Base-by-base conservation (phyloP, 2,329 filamentous ascomycete genomes). In the Achaetomium macrosporum region DNA sequence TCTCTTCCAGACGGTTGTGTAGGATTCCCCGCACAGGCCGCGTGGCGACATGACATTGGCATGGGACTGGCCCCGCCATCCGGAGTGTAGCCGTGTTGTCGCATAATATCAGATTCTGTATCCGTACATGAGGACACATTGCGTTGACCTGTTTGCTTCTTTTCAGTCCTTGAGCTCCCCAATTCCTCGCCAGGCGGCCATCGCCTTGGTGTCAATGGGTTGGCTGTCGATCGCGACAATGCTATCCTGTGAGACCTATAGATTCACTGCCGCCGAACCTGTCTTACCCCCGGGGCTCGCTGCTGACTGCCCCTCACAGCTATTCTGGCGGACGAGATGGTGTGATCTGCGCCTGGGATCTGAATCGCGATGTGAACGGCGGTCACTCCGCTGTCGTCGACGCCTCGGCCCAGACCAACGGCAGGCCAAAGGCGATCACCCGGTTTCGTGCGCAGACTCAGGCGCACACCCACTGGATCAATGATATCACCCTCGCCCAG, bases 281-380 rank as follows among this genome's bases (percentile, higher is more conserved):
- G 5, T 25, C 29, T 15, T 31, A 25, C 12, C 16, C n/a, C 2
- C 15, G 10, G 10, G 15, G 1, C 30, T 13, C 8, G 2, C 55
- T 63, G 51, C 66, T 63, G 53, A 62, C 63, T 46, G 42, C 16
- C 40, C 7, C 35, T 8, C 15, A 9, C 57, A 96, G 91, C 64
- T 99, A 97, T 73, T 96, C 93, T 42, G 93, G 90, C 60, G 93
- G 93, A 55, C 86, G 93, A 66, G 93, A 99, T 71, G 93, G 93
- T 63, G 87, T 93, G 47, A 86, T 99, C 61, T 99, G 93, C 73
- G 90, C 92, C 56, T 99, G 93, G 93, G 85, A 97, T 69, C 75
- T 96, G 49, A 82, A 89, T 64, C 81, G 88, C 65, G 79, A 90
- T 66, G 75, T 88, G 58, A 73, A 57, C 45, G 45, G 46, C 51